Base-by-base conservation (phyloP, 345 rosid genomes). In the Sapria himalayana region DNA sequence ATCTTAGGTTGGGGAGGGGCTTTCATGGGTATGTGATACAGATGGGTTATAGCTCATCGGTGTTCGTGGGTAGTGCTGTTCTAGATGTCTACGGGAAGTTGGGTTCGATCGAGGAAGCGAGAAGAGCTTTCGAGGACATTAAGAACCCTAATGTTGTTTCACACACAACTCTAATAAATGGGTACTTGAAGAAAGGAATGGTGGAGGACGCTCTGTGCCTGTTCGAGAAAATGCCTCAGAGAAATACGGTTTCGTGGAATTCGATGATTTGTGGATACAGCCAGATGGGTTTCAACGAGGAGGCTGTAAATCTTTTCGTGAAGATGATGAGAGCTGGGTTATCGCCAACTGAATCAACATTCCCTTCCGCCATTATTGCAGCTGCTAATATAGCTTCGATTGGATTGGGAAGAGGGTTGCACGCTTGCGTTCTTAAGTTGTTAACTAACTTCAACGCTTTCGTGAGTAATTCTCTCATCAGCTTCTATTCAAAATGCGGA, bases 401-500 rank as follows among this genome's bases (percentile, higher is more conserved):
- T 42, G 74, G 76, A 25, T 52, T 52, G 42, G 91, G 96, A 21
- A 70, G 57, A 52, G 71, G 81, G 39, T 74, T 80, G 20, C 96
- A 80, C 41, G 80, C 72, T 29, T 72, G 65, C 23, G 78, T 60
- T 7, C 37, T 76, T 25, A 85, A 80, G 73, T 55, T 32, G 44
- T 55, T 70, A 36, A 74, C 72, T 14, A 47, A 55, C 25, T 33
- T 43, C 25, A 39, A 54, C 31, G 64, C 61, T 45, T 79, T 59
- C 45, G 66, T 62, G 40, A 62, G 54, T 53, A 85, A 85, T 46
- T 65, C 85, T 51, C 45, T 85, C 14, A 60, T 85, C 22, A 85
- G 82, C 45, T 72, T 72, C 32, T 80, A 85, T 58, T 75, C 91
- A 3, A 79, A 74, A 59, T 80, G 91, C 34, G 96, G 93, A 11